phyloP scores from a whole-genome alignment of 345 rosid species.

The Erodium maritimum region DNA sequence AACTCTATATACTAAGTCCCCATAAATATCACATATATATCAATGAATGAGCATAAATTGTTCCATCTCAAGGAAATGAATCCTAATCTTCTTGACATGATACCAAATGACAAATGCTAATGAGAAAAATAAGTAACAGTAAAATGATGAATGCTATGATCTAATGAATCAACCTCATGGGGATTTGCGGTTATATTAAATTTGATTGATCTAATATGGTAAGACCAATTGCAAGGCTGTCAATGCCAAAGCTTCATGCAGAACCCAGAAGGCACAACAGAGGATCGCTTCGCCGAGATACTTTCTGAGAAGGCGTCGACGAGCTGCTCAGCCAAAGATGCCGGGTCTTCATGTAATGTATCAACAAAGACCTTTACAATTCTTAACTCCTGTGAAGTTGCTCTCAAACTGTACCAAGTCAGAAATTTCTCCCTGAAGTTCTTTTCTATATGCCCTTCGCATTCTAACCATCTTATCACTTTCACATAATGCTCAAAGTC shows the following conservation, averaged over 20 bases:
- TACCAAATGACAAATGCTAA: slow-evolving; percentile 23
- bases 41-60: slow-evolving; percentile 11
- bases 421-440: slow-evolving; percentile 88
- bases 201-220: too few species aligned
- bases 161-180: slow-evolving; percentile 27
- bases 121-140: slow-evolving; percentile 16
- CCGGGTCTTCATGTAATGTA: slow-evolving; percentile 58
- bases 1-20: too few species aligned
- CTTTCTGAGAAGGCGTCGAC: slow-evolving; percentile 78
- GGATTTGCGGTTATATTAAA: slow-evolving; percentile 10
- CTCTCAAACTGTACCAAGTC: slow-evolving; percentile 90
- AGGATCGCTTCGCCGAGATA: slow-evolving; percentile 41
- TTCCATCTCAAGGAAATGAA: slow-evolving; percentile 9
- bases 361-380: slow-evolving; percentile 74
- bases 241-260: slow-evolving; percentile 97
- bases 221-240: too few species aligned
- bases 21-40: neutral
- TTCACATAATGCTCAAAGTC: slow-evolving; percentile 77
- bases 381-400: slow-evolving; percentile 61
- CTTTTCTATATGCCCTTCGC: slow-evolving; percentile 82
- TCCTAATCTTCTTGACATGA: slow-evolving; percentile 18
- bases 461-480: slow-evolving; percentile 64
- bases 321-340: slow-evolving; percentile 83
- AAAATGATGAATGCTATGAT: slow-evolving; percentile 18
- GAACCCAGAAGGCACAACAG: slow-evolving; percentile 54